Evolutionary conservation across 495 filamentous ascomycete genomes (phyloP).

Genomic region (Tetracladium marchalianum): DNA sequence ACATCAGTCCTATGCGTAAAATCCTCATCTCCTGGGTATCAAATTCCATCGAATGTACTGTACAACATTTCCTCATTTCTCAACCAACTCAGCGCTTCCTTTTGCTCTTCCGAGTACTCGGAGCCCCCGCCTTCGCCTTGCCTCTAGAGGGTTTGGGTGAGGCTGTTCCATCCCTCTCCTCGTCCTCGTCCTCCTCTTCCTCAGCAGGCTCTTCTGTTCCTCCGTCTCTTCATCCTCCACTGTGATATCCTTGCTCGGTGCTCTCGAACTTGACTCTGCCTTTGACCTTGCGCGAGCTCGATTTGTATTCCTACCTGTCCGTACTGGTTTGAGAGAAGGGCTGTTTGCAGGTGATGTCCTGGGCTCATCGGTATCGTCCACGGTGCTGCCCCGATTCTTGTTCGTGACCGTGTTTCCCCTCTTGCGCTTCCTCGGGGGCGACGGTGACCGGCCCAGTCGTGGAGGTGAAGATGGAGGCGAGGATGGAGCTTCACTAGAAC

Average conservation of each 20-base stretch:
- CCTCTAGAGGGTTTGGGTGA: slow-evolving; percentile 10
- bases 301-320: slow-evolving; percentile 10
- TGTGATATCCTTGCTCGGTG: slow-evolving; percentile 19
- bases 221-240: slow-evolving; percentile 16
- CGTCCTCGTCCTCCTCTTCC: slow-evolving; percentile 16
- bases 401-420: slow-evolving; percentile 26
- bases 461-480: slow-evolving; percentile 41
- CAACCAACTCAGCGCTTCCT: slow-evolving; percentile 11
- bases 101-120: slow-evolving; percentile 16
- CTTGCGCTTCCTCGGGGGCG: slow-evolving; percentile 44
- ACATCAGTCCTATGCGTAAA: too few species aligned
- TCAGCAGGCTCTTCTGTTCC: slow-evolving; percentile 6
- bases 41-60: too few species aligned
- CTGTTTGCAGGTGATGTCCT: slow-evolving; percentile 16
- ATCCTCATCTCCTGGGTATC: too few species aligned
- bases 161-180: slow-evolving; percentile 10
- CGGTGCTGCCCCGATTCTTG: slow-evolving; percentile 37
- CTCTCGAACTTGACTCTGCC: slow-evolving; percentile 15
- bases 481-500: slow-evolving; percentile 19
- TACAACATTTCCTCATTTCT: too few species aligned
- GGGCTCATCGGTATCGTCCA: slow-evolving; percentile 44
- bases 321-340: slow-evolving; percentile 5
- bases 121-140: slow-evolving; percentile 8
- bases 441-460: slow-evolving; percentile 32
- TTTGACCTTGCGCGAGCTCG: slow-evolving; percentile 6